Conservation (phyloP, 345 rosid genomes). For the Jatropha curcas region DNA sequence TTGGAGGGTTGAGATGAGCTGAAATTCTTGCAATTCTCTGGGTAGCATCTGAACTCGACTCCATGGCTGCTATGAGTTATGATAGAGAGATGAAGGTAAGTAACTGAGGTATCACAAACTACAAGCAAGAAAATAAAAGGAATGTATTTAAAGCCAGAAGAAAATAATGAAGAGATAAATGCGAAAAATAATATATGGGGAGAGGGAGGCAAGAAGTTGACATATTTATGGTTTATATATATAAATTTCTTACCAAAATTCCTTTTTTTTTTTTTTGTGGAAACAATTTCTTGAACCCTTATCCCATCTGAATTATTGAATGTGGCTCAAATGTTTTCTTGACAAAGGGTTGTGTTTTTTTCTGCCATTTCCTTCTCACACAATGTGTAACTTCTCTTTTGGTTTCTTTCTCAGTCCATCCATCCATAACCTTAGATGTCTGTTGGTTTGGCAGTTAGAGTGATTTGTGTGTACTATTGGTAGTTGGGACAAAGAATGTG, state of each 20-base stretch:
- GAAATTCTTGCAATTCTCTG: constrained; percentile 60
- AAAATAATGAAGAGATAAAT: constrained; percentile 30
- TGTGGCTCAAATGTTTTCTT: constrained; percentile 36
- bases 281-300: constrained; percentile 42
- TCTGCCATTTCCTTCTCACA: constrained; percentile 1
- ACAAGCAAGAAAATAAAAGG: constrained; percentile 2
- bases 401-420: background rate
- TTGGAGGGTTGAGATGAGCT: constrained; percentile 63
- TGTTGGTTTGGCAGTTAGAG: background rate
- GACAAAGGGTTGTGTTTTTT: background rate
- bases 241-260: constrained; percentile 3
- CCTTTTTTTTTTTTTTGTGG: constrained; percentile 44
- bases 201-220: constrained; percentile 47
- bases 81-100: background rate
- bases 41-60: constrained; percentile 45
- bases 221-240: constrained; percentile 18
- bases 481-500: too few relatives aligned
- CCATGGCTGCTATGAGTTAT: constrained; percentile 35
- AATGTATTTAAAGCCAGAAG: constrained; percentile 16
- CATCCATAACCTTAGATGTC: background rate
- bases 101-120: constrained; percentile 8
- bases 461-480: too few relatives aligned
- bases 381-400: background rate
- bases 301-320: constrained; percentile 43
- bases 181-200: constrained; percentile 24